phyloP scores from a whole-genome alignment of 2,329 filamentous ascomycete species.

The Pseudovirgaria hyperparasitica region DNA sequence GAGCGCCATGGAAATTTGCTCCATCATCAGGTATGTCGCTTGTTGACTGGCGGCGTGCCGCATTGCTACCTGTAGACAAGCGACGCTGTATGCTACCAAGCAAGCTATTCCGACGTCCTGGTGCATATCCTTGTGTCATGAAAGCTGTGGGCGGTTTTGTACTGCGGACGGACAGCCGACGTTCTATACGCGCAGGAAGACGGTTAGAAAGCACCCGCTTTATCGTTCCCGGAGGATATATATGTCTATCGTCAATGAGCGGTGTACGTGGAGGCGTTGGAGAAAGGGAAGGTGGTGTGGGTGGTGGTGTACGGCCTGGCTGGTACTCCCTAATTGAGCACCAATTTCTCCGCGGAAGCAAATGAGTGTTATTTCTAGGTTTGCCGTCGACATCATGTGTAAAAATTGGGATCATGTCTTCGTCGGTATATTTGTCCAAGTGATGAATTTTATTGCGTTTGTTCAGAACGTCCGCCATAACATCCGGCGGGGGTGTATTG shows the following conservation, averaged over 20 bases:
- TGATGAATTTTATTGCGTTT: conserved; percentile 71
- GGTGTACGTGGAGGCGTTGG: conserved; percentile 9
- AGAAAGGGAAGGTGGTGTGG: conserved; percentile 43
- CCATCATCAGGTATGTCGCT: conserved; percentile 7
- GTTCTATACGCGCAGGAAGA: too few species aligned
- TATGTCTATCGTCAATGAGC: too few species aligned
- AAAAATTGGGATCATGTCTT: conserved; percentile 94
- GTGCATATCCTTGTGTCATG: too few species aligned
- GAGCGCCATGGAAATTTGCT: too few species aligned
- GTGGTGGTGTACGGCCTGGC: conserved; percentile 62
- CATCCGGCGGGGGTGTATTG: conserved; percentile 76
- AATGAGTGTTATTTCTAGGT: conserved; percentile 75
- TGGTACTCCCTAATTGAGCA: conserved; percentile 80
- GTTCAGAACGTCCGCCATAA: conserved; percentile 85
- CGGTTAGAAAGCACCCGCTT: too few species aligned
- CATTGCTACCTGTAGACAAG: too few species aligned
- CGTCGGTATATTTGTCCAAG: conserved; percentile 62
- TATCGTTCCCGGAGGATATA: too few species aligned
- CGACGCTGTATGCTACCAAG: too few species aligned
- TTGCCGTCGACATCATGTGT: conserved; percentile 79
- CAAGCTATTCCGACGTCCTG: too few species aligned
- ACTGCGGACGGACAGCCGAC: too few species aligned
- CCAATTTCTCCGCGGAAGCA: conserved; percentile 89
- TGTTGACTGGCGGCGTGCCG: too few species aligned
- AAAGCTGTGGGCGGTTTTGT: too few species aligned